These are phyloP conservation scores for Vicia sativa DNA, from an alignment of 306 rosid genomes.

Conservation along the genomic window DNA sequence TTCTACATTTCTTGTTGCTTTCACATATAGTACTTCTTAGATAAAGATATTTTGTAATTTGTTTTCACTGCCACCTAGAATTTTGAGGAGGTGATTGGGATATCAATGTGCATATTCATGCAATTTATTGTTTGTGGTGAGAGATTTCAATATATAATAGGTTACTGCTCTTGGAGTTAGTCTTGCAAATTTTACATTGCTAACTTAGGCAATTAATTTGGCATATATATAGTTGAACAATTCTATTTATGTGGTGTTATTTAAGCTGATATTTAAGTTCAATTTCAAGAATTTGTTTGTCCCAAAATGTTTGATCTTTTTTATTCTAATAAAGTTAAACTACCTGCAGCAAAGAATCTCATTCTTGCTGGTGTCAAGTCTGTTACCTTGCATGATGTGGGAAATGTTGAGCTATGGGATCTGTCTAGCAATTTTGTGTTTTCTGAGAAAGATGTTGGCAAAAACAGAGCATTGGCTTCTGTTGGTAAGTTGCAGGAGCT, in stretches of 20 bases:
- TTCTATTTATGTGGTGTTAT: neutral
- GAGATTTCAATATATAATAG: neutral
- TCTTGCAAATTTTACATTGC: neutral
- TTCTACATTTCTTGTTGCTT: neutral
- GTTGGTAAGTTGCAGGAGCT: constrained; percentile 87
- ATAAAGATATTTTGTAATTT: neutral
- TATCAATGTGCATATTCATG: neutral
- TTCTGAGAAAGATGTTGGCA: constrained; percentile 75
- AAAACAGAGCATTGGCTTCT: constrained; percentile 77
- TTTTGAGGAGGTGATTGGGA: neutral
- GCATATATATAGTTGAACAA: neutral
- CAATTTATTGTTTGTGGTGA: neutral
- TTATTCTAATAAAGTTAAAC: constrained; percentile 33
- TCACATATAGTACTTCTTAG: neutral
- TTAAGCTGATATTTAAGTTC: constrained; percentile 3
- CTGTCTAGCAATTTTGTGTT: constrained; percentile 77
- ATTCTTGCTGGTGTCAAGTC: constrained; percentile 95
- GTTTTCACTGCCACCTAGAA: neutral
- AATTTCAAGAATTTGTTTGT: neutral
- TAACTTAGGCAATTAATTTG: neutral
- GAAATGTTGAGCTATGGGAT: constrained; percentile 82
- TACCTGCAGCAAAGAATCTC: constrained; percentile 87
- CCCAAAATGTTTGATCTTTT: constrained; percentile 4
- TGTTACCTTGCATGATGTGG: constrained; percentile 87
- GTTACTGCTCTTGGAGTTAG: neutral